These are phyloP conservation scores for Phytophthora pini DNA, from an alignment of 352 stramenopile genomes.

Conservation along the genomic window DNA sequence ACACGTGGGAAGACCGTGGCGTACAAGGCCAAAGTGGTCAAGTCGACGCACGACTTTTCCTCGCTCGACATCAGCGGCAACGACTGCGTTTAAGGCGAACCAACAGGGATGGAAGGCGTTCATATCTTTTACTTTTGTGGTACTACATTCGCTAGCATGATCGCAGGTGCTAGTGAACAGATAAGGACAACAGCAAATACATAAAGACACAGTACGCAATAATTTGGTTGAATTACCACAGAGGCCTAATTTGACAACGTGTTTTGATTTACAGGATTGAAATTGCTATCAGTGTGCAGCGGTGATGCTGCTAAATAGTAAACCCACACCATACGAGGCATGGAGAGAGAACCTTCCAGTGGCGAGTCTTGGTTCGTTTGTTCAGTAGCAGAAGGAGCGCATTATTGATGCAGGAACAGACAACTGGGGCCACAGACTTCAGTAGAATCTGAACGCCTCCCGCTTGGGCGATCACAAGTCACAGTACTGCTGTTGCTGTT, in stretches of 20 bases:
- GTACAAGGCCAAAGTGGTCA: conserved; percentile 85
- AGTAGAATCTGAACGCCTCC: not conserved
- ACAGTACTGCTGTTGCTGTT: conserved; percentile 14
- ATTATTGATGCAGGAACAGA: too few relatives aligned
- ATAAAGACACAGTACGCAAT: not conserved
- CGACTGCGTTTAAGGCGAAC: conserved; percentile 54
- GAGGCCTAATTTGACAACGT: too few relatives aligned
- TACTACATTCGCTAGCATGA: not conserved
- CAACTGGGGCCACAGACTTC: conserved; percentile 2
- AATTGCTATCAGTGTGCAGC: not conserved
- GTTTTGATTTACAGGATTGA: not conserved
- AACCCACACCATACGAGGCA: not conserved
- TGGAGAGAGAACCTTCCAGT: not conserved
- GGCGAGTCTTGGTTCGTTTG: not conserved
- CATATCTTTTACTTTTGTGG: conserved; percentile 7
- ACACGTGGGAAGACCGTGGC: conserved; percentile 68
- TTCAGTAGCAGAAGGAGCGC: not conserved
- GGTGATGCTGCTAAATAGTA: conserved; percentile 11
- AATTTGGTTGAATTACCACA: not conserved
- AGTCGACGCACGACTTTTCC: conserved; percentile 77
- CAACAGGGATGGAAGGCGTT: not conserved
- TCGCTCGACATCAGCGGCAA: conserved; percentile 80
- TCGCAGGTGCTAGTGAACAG: not conserved
- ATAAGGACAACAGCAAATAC: not conserved
- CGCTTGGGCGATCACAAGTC: not conserved